Evolutionary conservation across 225 moss, liverwort and hornwort genomes (phyloP).

Genomic region (Antitrichia curtipendula): DNA sequence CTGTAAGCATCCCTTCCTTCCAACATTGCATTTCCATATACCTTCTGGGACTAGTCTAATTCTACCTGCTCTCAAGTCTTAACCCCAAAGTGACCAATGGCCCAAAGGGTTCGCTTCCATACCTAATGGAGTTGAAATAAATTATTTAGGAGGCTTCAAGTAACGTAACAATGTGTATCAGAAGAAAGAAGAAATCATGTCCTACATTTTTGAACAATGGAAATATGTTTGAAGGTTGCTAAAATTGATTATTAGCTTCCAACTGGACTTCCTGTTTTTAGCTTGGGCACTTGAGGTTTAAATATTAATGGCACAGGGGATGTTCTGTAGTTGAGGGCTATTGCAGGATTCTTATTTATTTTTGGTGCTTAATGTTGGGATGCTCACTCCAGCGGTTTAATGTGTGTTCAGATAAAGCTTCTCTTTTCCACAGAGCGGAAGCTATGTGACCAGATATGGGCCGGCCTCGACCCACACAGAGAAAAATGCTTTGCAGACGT

Average conservation of each 20-base stretch:
- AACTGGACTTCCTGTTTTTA: not conserved
- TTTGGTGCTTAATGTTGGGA: not conserved
- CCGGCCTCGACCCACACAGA: slow-evolving; percentile 65
- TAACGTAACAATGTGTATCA: not conserved
- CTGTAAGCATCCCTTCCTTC: slow-evolving; percentile 41
- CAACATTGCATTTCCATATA: not conserved
- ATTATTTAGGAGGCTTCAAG: not conserved
- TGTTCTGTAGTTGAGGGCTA: not conserved
- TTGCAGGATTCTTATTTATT: not conserved
- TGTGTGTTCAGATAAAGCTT: slow-evolving; percentile 67
- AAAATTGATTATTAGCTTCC: not conserved
- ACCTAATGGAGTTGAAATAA: not conserved
- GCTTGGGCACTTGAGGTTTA: not conserved
- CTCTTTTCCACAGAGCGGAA: slow-evolving; percentile 80
- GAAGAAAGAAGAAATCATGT: not conserved
- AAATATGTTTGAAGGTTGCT: not conserved
- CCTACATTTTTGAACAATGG: not conserved
- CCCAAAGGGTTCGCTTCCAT: not conserved
- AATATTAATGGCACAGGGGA: not conserved
- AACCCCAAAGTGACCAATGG: not conserved
- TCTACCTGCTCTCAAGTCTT: not conserved
- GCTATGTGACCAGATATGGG: slow-evolving; percentile 81
- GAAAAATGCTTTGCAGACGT: slow-evolving; percentile 91
- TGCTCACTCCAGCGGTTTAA: not conserved
- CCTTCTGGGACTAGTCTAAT: not conserved